Conservation (phyloP, 2,329 filamentous ascomycete genomes). For the Metarhizium brunneum region DNA sequence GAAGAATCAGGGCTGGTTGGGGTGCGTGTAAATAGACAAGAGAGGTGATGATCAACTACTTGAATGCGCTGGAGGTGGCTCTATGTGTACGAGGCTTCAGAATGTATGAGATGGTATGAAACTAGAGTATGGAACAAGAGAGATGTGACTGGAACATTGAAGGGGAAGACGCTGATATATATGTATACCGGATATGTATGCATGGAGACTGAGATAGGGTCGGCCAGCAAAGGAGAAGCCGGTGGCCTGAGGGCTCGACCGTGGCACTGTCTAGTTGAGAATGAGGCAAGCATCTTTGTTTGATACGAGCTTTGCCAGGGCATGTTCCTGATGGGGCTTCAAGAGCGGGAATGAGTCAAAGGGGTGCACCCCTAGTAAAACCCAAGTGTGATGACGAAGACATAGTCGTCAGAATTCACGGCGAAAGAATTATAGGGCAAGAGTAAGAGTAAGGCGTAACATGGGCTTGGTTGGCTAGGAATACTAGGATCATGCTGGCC, state of each 20-base stretch:
- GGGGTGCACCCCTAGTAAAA: not conserved
- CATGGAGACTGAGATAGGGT: not conserved
- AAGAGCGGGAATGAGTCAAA: slow-evolving; percentile 3
- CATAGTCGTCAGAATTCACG: not conserved
- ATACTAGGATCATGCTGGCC: not conserved
- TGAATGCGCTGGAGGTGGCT: no score
- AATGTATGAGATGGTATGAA: not conserved
- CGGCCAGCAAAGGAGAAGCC: no score
- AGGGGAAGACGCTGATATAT: not conserved
- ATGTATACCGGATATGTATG: not conserved
- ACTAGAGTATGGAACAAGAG: not conserved
- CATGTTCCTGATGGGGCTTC: not conserved
- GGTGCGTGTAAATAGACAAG: not conserved
- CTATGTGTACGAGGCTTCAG: no score
- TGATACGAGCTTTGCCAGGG: not conserved
- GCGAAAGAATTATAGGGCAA: not conserved
- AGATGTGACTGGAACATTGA: not conserved
- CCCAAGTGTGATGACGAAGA: slow-evolving; percentile 1
- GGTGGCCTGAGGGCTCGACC: not conserved
- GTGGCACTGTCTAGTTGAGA: not conserved
- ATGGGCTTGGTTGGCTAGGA: not conserved
- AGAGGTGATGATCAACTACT: no score
- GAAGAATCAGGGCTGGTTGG: not conserved
- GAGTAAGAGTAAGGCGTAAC: not conserved
- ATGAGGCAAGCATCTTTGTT: slow-evolving; percentile 2